Percentiles rank a stretch among this genome's conserved stretches.
Conservation (phyloP, 2,329 filamentous ascomycete species). For the Nannizzia gypsea region DNA sequence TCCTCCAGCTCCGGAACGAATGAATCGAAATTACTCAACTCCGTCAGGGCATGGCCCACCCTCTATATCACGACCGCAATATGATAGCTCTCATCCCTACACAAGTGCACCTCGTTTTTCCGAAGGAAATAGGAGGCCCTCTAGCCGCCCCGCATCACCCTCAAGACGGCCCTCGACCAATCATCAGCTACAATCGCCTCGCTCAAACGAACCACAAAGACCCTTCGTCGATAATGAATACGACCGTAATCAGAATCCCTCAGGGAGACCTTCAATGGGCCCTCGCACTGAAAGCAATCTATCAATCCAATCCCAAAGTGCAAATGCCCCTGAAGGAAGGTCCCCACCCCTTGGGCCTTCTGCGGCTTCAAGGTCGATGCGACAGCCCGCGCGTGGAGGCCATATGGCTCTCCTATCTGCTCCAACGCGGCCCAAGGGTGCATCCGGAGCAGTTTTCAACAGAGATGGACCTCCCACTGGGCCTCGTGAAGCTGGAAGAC, state of each 20-base stretch:
- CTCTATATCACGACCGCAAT: slow-evolving; percentile 17
- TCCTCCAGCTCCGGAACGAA: slow-evolving; percentile 34
- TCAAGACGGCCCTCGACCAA: slow-evolving; percentile 7
- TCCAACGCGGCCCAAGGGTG: slow-evolving; percentile 38
- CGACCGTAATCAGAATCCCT: background rate
- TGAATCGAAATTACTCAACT: slow-evolving; percentile 18
- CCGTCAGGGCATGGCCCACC: slow-evolving; percentile 22
- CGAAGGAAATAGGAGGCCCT: background rate
- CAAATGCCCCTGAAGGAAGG: slow-evolving; percentile 15
- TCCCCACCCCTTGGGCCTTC: slow-evolving; percentile 31
- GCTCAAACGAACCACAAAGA: slow-evolving; percentile 12
- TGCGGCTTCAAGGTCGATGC: slow-evolving; percentile 23
- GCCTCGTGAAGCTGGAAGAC: slow-evolving; percentile 23
- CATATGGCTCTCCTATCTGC: slow-evolving; percentile 34
- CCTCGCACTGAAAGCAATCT: background rate
- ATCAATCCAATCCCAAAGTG: slow-evolving; percentile 22
- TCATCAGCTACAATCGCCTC: slow-evolving; percentile 7
- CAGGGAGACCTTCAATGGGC: background rate
- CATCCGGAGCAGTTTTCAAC: slow-evolving; percentile 20
- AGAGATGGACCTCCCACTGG: slow-evolving; percentile 10
- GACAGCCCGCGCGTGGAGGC: slow-evolving; percentile 27
- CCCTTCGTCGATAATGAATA: slow-evolving; percentile 13
- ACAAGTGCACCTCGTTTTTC: slow-evolving; percentile 11
- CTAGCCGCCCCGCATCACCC: slow-evolving; percentile 8
- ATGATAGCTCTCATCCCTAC: slow-evolving; percentile 14